Evolutionary conservation across 225 moss, liverwort and hornwort genomes (phyloP), one percentile per base, ranked within the genome.

Genomic region (Anthoceros angustus): DNA sequence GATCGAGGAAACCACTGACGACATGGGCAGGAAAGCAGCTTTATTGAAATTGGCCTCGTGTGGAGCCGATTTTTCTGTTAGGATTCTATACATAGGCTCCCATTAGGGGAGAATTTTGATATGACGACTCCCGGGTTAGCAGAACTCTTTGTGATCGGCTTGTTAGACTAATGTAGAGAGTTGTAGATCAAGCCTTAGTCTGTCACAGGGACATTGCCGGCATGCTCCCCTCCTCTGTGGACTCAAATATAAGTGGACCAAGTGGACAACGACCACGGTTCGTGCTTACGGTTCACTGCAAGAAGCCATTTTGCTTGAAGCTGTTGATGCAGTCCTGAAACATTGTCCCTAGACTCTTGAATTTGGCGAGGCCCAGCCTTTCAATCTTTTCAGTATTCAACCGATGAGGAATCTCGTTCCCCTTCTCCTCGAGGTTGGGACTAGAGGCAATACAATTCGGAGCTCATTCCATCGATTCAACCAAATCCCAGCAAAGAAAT

Each of bases 11-110:
- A 45, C 38, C 75, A 46, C 16, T 46, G 15, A 41, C 64, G 42
- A 67, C 43, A 40, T 61, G 46, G 65, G 38, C 69, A 16, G 42
- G 46, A 50, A 24, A 21, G 41, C 72, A 62, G 64, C 63, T 63
- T 72, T 64, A 7, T 74, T 82, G 73, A 81, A 84, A 68, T 74
- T 84, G 70, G 82, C 84, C 63, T 82, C 84, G 6, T 77, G 79
- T 74, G 84, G 84, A 72, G 77, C 82, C 70, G 84, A 84, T 32
- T 77, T 81, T 62, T 70, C 82, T 18, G 73, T 82, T 50, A 75
- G 84, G 71, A 75, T 84, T 66, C 77, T 72, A 38, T 68, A 79
- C 75, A 61, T 84, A 26, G 26, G 62, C 42, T 60, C 72, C 2
- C 12, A 18, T 5, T 12, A 48, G 18, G 18, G 43, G 18, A 18